A percentile compares a stretch with the other conserved stretches of the same genome.
Conservation (phyloP, 1,284 basidiomycete genomes). For the Leccinum huronense region DNA sequence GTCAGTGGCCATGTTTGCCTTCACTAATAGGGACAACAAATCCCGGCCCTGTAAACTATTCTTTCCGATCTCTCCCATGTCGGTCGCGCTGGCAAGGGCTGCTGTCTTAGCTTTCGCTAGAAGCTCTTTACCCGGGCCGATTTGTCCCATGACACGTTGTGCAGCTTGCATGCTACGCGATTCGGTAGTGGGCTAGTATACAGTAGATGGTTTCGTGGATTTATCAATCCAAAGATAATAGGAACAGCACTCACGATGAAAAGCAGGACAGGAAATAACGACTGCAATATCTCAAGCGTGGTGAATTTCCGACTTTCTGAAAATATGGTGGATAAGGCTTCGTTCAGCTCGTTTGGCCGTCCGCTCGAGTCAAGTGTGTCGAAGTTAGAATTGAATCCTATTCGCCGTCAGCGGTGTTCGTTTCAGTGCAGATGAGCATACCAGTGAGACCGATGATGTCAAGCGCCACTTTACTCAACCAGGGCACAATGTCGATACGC, state of each 20-base stretch:
- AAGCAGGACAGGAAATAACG: slow-evolving; percentile 41
- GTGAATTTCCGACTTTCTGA: slow-evolving; percentile 24
- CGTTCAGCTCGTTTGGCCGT: slow-evolving; percentile 45
- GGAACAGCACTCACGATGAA: slow-evolving; percentile 38
- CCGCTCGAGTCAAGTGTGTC: slow-evolving; percentile 42
- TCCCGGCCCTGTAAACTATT: slow-evolving; percentile 41
- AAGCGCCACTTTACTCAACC: slow-evolving; percentile 57
- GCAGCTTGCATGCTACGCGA: slow-evolving; percentile 13
- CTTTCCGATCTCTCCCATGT: slow-evolving; percentile 28
- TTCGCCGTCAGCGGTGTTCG: not conserved
- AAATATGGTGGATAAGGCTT: slow-evolving; percentile 49
- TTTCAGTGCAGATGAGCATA: not conserved
- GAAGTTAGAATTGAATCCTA: slow-evolving; percentile 70
- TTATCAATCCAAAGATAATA: not conserved
- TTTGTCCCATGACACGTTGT: slow-evolving; percentile 25
- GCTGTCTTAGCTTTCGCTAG: slow-evolving; percentile 45
- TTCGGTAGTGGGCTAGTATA: slow-evolving; percentile 16
- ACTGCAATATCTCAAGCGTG: slow-evolving; percentile 36
- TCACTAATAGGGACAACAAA: slow-evolving; percentile 55
- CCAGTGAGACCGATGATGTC: slow-evolving; percentile 64
- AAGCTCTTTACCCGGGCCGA: slow-evolving; percentile 43
- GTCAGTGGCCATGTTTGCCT: slow-evolving; percentile 63
- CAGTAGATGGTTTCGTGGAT: not conserved
- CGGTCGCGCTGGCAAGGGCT: slow-evolving; percentile 23
- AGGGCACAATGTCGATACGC: slow-evolving; percentile 50